Base-by-base conservation (phyloP, 2,329 filamentous ascomycete species). In the Exophiala phaeomuriformis region DNA sequence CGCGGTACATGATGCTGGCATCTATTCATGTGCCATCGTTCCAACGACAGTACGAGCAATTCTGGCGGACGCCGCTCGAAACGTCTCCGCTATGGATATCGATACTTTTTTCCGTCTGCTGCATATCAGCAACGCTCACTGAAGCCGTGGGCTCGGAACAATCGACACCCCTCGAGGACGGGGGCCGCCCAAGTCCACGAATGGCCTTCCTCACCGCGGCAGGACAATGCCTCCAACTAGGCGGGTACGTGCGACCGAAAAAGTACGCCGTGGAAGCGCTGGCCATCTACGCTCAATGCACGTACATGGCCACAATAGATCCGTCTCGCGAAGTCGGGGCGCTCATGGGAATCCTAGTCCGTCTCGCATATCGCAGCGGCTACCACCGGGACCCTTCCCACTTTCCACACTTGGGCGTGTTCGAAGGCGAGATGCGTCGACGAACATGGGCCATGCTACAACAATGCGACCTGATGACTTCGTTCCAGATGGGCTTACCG, bases 401-500 rank as follows among this genome's bases (percentile, higher is more conserved):
- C 36, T 80, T 79, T 58, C 68, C 76, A 3, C 72, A 69, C 47
- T 75, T 83, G 44, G 72, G 76, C 1, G 71, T 75, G 1, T 80
- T 78, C 55, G 74, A 80, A 52, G 79, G 76, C 5, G 81, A 84
- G 64, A 79, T 75, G 66, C 66, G 73, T 46, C 65, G 73, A 12
- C 69, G 73, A 7, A 49, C 69, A 2, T 75, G 73, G 72, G 62
- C 64, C 12, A 61, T 68, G 35, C 56, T 72, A 5, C 64, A 64
- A 30, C 81, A 84, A 63, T 72, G 85, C 48, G 83, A 86, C 61
- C 68, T 79, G 2, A 68, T 86, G 10, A 74, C 80, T 1, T 77
- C 80, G 1, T 84, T 84, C 61, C 81, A 85, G 61, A 73, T 85
- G 55, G 83, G 83, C 1, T 68, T 86, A 9, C 83, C 83, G 4